These are phyloP conservation scores for Macadamia integrifolia DNA, from an alignment of 164 flowering plant species.

Conservation along the genomic window DNA sequence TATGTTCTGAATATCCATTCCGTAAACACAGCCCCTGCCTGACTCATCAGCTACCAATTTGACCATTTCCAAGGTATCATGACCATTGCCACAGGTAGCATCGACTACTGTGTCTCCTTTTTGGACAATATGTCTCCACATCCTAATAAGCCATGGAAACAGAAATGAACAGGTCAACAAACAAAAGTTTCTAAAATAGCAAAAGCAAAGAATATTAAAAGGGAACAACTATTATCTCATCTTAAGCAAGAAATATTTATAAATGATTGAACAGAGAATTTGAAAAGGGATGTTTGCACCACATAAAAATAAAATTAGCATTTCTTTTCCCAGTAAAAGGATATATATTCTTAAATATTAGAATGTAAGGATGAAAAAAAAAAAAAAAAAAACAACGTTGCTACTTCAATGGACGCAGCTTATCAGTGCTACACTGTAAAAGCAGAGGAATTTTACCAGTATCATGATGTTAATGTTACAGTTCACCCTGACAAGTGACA, in stretches of 20 bases:
- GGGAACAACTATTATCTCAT: too few species aligned
- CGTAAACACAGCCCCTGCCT: constrained; percentile 60
- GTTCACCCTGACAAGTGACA: too few species aligned
- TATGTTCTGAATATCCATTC: constrained; percentile 71
- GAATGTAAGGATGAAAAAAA: background rate
- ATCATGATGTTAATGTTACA: too few species aligned
- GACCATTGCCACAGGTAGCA: constrained; percentile 98
- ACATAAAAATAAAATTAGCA: background rate
- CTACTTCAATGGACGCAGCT: background rate
- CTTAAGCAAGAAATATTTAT: background rate
- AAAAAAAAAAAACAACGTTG: background rate
- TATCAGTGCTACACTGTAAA: background rate
- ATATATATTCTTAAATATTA: background rate
- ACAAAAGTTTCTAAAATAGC: background rate
- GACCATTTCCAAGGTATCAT: constrained; percentile 75
- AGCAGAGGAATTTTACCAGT: background rate
- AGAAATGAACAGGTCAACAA: background rate
- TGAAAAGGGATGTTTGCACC: background rate
- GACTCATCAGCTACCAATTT: constrained; percentile 66
- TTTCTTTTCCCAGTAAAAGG: background rate
- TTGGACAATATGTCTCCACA: constrained; percentile 64
- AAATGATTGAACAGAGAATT: too few species aligned
- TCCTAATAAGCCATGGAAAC: constrained; percentile 27
- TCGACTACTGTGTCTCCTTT: constrained; percentile 81
- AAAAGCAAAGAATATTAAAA: background rate